Percentiles rank a stretch among this genome's conserved stretches.
These are phyloP conservation scores for Penicillium aurantiogriseum DNA, from an alignment of 2,329 filamentous ascomycete species.

Conservation along the genomic window DNA sequence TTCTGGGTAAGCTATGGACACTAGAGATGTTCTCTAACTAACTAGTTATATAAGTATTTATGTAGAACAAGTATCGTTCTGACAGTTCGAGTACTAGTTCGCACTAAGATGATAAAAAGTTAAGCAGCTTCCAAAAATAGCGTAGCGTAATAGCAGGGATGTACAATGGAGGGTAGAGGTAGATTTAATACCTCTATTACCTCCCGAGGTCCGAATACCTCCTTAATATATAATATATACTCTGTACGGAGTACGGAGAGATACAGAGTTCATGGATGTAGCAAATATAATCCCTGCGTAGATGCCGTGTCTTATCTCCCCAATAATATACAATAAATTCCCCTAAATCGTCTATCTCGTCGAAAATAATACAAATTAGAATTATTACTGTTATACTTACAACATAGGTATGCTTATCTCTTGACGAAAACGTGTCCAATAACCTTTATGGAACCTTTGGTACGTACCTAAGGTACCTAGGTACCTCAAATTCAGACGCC, in stretches of 20 bases:
- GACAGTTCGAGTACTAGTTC: background rate
- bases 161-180: background rate
- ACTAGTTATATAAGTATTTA: background rate
- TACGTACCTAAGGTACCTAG: background rate
- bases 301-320: background rate
- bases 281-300: background rate
- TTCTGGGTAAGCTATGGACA: background rate
- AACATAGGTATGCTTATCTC: background rate
- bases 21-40: background rate
- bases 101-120: background rate
- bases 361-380: background rate
- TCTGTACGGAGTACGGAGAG: too few species aligned
- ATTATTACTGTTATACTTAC: background rate
- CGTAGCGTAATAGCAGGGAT: background rate
- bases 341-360: background rate
- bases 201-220: background rate
- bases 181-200: background rate
- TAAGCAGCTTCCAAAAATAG: slow-evolving; percentile 2
- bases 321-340: background rate
- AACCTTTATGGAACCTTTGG: background rate
- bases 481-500: background rate
- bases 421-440: background rate
- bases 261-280: background rate
- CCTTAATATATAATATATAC: background rate
- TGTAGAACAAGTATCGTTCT: background rate